Evolutionary conservation across 805 yeast species (phyloP).

Genomic region (Ogataea ramenticola): DNA sequence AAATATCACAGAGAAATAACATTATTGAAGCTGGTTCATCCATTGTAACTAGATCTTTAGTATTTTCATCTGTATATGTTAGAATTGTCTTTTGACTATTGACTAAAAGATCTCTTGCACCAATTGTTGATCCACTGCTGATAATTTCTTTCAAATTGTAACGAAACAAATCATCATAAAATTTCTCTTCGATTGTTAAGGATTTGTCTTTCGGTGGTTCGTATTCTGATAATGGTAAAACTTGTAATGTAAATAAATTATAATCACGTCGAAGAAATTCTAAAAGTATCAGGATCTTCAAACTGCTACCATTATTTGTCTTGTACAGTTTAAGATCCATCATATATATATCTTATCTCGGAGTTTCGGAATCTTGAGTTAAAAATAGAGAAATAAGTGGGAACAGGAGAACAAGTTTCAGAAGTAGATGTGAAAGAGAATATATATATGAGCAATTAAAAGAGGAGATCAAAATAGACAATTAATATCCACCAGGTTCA

Average conservation of each 20-base stretch:
- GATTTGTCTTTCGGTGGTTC: slow-evolving; percentile 37
- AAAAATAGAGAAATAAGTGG: too few relatives aligned
- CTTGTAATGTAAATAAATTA: slow-evolving; percentile 10
- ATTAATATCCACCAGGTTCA: too few relatives aligned
- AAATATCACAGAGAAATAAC: slow-evolving; percentile 51
- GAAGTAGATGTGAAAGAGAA: too few relatives aligned
- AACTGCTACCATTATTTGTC: slow-evolving; percentile 38
- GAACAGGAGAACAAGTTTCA: too few relatives aligned
- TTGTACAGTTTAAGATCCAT: slow-evolving; percentile 34
- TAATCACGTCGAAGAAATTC: slow-evolving; percentile 37
- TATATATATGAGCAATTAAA: too few relatives aligned
- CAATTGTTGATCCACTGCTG: slow-evolving; percentile 27
- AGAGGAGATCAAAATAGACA: too few relatives aligned
- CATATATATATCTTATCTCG: too few relatives aligned
- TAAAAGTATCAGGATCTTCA: slow-evolving; percentile 32
- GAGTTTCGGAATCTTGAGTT: too few relatives aligned
- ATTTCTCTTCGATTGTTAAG: slow-evolving; percentile 28
- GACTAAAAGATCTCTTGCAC: too few relatives aligned
- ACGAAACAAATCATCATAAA: background rate
- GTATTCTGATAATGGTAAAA: slow-evolving; percentile 6
- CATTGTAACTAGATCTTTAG: slow-evolving; percentile 32
- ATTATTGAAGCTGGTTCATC: slow-evolving; percentile 60
- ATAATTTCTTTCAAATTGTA: slow-evolving; percentile 38
- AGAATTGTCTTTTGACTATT: slow-evolving; percentile 43
- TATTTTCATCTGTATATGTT: slow-evolving; percentile 31